These are phyloP conservation scores for Phytophthora constricta DNA, from an alignment of 352 stramenopile genomes.

Conservation along the genomic window DNA sequence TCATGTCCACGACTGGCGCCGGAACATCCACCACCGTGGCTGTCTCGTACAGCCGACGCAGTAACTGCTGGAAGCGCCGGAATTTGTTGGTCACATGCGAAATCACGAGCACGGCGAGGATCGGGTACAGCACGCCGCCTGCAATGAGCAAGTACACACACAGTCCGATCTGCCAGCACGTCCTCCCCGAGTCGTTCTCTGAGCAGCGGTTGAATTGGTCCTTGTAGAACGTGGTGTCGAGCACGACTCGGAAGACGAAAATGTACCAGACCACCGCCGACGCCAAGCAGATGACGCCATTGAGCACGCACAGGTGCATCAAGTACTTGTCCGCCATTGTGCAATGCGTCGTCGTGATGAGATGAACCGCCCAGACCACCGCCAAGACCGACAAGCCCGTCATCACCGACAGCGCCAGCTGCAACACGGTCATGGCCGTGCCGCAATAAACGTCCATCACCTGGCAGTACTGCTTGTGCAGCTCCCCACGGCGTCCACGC, in stretches of 20 bases:
- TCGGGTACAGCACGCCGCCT: conserved; percentile 60
- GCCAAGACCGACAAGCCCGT: conserved; percentile 55
- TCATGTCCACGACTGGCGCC: conserved; percentile 44
- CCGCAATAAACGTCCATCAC: conserved; percentile 80
- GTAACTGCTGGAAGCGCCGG: conserved; percentile 48
- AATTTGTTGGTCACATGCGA: conserved; percentile 72
- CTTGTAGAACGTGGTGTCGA: conserved; percentile 82
- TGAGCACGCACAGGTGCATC: conserved; percentile 75
- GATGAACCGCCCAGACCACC: conserved; percentile 54
- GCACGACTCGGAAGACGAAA: conserved; percentile 62
- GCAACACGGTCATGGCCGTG: conserved; percentile 55
- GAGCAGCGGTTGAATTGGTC: conserved; percentile 80
- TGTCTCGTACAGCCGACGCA: conserved; percentile 59
- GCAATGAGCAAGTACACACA: conserved; percentile 66
- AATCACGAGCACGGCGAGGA: conserved; percentile 69
- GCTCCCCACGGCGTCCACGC: conserved; percentile 55
- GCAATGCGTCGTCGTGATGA: conserved; percentile 59
- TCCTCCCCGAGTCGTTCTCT: conserved; percentile 58
- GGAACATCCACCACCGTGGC: conserved; percentile 59
- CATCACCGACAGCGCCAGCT: conserved; percentile 61
- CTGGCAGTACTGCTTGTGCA: conserved; percentile 80
- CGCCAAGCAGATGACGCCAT: conserved; percentile 53
- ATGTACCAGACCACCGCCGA: conserved; percentile 73
- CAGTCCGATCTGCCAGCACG: conserved; percentile 75
- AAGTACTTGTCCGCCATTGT: conserved; percentile 76